Base-by-base conservation (phyloP, 345 rosid genomes). In the Nasturtium officinale region DNA sequence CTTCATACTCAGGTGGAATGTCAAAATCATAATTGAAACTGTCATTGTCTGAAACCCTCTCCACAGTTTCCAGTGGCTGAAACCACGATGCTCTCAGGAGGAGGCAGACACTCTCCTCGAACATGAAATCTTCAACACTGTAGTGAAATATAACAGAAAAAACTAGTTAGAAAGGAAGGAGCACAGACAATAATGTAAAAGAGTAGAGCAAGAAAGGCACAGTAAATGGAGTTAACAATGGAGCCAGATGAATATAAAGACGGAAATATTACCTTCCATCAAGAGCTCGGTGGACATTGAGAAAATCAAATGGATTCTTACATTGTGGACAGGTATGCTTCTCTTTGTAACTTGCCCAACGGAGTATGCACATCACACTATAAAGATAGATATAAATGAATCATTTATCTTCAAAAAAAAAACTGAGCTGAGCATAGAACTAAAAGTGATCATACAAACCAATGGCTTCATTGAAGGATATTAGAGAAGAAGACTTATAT, bases 31-130 rank as follows among this genome's bases (percentile, higher is more conserved):
- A 85, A 0, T 47, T 52, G 28, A 85, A 85, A 55, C 73, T 89
- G 29, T 79, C 77, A 0, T 20, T 53, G 66, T 57, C 68, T 32
- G 83, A 80, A 18, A 75, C 75, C 6, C 81, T 79, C 74, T 87
- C 90, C 75, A 83, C 88, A 16, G 60, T 77, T 29, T 77, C 77
- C 62, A 88, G 80, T 9, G 91, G 94, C 69, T 74, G 66, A 69
- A 91, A 91, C 98, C 98, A 95, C 0, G 86, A 12, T 33, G 99
- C 97, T 78, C 96, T 81, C 59, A 91, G 86, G 21, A 95, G 99
- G 61, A 91, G 86, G 81, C 96, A 86, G 21, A 95, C 90, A 3
- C 97, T 95, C 81, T 95, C 99, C 83, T 89, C 96, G 1, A 90
- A 86, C 99, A 91, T 90, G 82, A 85, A 90, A 82, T 91, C 99